Base-by-base conservation (phyloP, 2,329 filamentous ascomycete species). In the Fusarium brachygibbosum region DNA sequence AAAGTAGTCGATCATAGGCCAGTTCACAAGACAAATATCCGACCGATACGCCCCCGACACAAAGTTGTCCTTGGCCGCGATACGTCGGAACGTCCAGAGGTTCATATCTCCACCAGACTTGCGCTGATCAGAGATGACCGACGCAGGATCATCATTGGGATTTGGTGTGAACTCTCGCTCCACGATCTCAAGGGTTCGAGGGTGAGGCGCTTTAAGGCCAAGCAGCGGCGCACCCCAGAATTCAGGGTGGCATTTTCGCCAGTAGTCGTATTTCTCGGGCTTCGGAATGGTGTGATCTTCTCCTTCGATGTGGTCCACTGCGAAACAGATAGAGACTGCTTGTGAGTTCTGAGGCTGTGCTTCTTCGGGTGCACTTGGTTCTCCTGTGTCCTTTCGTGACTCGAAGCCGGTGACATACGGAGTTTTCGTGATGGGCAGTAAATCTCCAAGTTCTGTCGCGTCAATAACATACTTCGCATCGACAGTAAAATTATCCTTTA, bases 1-100 rank as follows among this genome's bases (percentile, higher is more conserved):
- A 2, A 76, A 76, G 56, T 75, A 76, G 17, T 76, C 74, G 8
- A 76, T 76, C 74, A 76, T 76, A 0, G 74, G 74, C 74, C 74
- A 76, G 46, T 76, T 76, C 12, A 76, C 74, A 40, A 76, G 64
- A 16, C 74, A 75, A 1, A 76, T 61, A 38, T 76, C 74, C 0
- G 74, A 76, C 3, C 45, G 41, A 19, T 76, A 76, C 1, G 70
- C 67, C 1, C 74, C 74, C 0, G 61, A 45, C 0, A 17, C 48
- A 35, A 75, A 76, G 48, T 76, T 76, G 6, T 75, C 71, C 3
- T 59, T 57, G 0, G 74, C 74, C 2, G 70, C 71, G 13, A 76
- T 76, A 12, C 74, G 69, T 5, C 74, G 59, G 38, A 76, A 76
- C 0, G 72, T 74, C 74, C 74, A 76, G 16, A 76, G 74, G 17